A percentile compares a stretch with the other conserved stretches of the same genome.
Conservation (phyloP, 2,329 filamentous ascomycete species). For the Grosmannia penicillata region DNA sequence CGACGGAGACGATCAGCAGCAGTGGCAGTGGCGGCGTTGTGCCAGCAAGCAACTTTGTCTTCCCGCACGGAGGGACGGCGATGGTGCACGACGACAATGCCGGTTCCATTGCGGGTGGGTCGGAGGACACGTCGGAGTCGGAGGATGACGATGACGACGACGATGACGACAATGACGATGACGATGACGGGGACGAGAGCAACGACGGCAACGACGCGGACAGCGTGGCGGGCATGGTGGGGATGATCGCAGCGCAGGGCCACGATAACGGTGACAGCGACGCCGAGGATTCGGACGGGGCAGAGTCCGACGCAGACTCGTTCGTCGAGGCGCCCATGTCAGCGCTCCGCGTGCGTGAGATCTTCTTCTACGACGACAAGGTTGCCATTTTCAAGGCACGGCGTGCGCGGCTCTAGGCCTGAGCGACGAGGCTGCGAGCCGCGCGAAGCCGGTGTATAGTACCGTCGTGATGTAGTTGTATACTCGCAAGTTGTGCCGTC, state of each 20-base stretch:
- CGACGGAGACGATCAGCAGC: conserved; percentile 14
- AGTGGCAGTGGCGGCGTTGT: not conserved
- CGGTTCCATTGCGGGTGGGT: conserved; percentile 10
- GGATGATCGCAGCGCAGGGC: conserved; percentile 11
- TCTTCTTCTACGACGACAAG: conserved; percentile 74
- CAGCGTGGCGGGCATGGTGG: conserved; percentile 15
- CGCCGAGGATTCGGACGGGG: conserved; percentile 10
- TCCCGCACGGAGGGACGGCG: conserved; percentile 11
- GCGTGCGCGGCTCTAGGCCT: conserved; percentile 34
- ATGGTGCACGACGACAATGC: conserved; percentile 11
- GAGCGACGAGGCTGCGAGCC: not conserved
- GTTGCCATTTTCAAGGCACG: conserved; percentile 67
- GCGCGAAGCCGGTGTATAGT: too few relatives aligned
- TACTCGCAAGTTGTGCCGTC: too few relatives aligned
- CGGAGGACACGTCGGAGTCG: conserved; percentile 5
- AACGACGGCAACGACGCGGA: conserved; percentile 23
- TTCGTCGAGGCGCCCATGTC: conserved; percentile 26
- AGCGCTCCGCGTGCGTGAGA: conserved; percentile 53
- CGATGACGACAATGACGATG: conserved; percentile 31
- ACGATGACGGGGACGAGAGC: conserved; percentile 28
- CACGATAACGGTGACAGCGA: conserved; percentile 14
- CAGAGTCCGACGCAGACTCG: conserved; percentile 33
- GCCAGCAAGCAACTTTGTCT: too few relatives aligned
- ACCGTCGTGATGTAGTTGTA: too few relatives aligned
- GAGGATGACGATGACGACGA: conserved; percentile 32